Evolutionary conservation across 2,329 filamentous ascomycete genomes (phyloP).

Genomic region (Trematosphaeria pertusa): DNA sequence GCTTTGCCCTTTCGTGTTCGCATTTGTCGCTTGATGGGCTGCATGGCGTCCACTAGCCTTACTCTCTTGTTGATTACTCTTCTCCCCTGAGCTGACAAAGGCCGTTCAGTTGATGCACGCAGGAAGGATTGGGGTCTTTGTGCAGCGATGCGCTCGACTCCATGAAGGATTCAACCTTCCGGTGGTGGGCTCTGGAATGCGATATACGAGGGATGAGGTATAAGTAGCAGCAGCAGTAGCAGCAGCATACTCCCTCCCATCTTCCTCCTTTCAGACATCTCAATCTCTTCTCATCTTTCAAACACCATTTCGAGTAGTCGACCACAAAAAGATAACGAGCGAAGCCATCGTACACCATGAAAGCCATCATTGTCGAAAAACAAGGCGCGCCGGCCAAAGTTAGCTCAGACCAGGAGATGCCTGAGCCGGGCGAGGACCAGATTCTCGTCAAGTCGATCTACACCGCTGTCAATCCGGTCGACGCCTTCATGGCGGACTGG

Average conservation of each 20-base stretch:
- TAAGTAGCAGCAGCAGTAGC: not conserved
- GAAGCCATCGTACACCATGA: too few relatives aligned
- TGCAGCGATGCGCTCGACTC: too few relatives aligned
- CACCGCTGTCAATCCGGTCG: slow-evolving; percentile 41
- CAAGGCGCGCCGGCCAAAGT: slow-evolving; percentile 15
- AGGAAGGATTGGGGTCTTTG: not conserved
- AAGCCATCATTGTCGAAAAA: slow-evolving; percentile 20
- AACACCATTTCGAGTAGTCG: too few relatives aligned
- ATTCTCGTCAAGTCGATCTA: slow-evolving; percentile 42
- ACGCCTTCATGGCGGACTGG: slow-evolving; percentile 30
- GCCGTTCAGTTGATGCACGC: not conserved
- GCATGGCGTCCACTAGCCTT: not conserved
- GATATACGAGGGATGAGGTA: not conserved
- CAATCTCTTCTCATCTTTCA: not conserved
- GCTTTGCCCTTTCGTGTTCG: not conserved
- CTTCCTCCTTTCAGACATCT: not conserved
- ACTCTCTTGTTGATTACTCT: slow-evolving; percentile 2
- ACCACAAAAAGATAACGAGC: too few relatives aligned
- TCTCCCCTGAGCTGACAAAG: slow-evolving; percentile 3
- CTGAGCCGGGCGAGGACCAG: slow-evolving; percentile 33
- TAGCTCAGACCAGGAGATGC: slow-evolving; percentile 25
- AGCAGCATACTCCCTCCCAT: not conserved
- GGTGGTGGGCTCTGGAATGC: not conserved
- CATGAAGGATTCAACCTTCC: too few relatives aligned
- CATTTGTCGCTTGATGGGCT: not conserved